Conservation (phyloP, 2,329 filamentous ascomycete genomes). For the Xylaria sp. region DNA sequence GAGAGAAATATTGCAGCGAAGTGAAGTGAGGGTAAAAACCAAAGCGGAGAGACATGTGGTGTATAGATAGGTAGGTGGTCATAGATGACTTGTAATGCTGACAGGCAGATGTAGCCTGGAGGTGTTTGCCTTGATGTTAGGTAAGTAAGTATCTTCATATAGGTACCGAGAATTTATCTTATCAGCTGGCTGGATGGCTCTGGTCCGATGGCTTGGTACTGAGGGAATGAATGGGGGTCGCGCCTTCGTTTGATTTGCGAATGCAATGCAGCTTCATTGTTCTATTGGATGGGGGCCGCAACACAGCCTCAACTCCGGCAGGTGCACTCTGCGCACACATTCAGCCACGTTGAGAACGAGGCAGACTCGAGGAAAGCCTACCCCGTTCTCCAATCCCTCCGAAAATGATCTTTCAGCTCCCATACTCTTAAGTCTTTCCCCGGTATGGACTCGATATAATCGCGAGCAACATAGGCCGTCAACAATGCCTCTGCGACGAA, state of each 20-base stretch:
- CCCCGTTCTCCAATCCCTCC: background rate
- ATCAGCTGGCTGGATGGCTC: too few species aligned
- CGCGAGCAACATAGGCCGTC: background rate
- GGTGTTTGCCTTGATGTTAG: background rate
- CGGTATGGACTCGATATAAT: background rate
- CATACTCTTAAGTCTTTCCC: background rate
- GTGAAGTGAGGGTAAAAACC: background rate
- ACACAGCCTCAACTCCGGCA: constrained; percentile 7
- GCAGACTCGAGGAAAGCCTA: background rate
- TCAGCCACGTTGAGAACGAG: background rate
- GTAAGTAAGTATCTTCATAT: too few species aligned
- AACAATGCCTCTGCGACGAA: constrained; percentile 13
- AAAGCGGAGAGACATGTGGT: background rate
- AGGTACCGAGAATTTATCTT: background rate
- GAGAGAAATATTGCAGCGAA: background rate
- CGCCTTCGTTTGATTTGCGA: background rate
- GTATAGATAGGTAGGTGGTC: background rate
- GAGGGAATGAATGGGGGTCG: background rate
- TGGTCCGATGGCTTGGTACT: background rate
- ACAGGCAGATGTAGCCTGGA: background rate
- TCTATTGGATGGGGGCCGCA: background rate
- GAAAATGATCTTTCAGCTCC: background rate
- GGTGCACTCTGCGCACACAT: constrained; percentile 7
- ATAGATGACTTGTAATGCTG: background rate
- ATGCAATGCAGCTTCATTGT: background rate